phyloP scores from a whole-genome alignment of 176 grass and related monocot species.

The Typha latifolia region DNA sequence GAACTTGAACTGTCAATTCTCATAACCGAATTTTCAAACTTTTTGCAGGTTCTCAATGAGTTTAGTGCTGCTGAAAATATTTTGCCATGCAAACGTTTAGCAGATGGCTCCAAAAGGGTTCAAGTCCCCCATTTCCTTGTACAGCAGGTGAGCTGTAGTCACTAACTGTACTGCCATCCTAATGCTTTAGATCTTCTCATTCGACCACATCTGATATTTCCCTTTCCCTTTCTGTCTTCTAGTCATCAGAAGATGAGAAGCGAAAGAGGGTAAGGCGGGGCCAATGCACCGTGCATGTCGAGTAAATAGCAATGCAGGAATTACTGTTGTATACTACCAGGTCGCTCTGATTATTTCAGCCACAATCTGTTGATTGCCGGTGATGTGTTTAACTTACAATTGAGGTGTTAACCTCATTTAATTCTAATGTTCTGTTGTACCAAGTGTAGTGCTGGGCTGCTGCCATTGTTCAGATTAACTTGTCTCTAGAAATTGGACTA shows the following conservation, averaged over 20 bases:
- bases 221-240: background rate
- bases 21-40: background rate
- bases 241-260: constrained; percentile 37
- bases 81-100: constrained; percentile 54
- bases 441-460: background rate
- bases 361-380: constrained; percentile 12
- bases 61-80: constrained; percentile 31
- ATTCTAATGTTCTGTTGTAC: constrained; percentile 1
- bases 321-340: constrained; percentile 16
- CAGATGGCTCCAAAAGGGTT: constrained; percentile 79
- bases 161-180: too few relatives aligned
- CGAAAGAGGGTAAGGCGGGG: constrained; percentile 1
- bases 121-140: constrained; percentile 55
- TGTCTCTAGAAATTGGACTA: background rate
- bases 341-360: constrained; percentile 14
- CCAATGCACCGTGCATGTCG: constrained; percentile 45
- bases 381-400: background rate
- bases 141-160: constrained; percentile 25
- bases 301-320: constrained; percentile 15
- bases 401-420: background rate
- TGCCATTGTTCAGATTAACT: background rate
- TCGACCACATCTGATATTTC: background rate
- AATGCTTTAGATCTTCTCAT: too few relatives aligned
- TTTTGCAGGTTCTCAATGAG: constrained; percentile 64
- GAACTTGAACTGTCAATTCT: constrained; percentile 2